These are phyloP conservation scores for Pythium volutum DNA, from an alignment of 352 stramenopile genomes.

Conservation along the genomic window DNA sequence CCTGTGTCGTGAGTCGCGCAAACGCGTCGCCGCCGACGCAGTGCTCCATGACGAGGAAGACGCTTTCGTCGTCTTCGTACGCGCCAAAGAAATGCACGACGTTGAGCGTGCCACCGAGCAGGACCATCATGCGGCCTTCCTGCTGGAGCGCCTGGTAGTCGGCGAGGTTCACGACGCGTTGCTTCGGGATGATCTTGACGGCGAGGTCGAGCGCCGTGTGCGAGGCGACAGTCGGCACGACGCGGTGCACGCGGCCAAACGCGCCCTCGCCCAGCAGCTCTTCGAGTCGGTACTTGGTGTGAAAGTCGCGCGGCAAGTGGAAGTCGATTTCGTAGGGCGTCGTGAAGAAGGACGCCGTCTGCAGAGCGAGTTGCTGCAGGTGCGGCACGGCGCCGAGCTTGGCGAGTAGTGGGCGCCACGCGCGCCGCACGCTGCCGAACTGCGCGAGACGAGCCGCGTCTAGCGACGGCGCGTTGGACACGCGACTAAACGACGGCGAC, in stretches of 20 bases:
- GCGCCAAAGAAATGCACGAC: conserved; percentile 82
- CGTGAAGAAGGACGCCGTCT: conserved; percentile 64
- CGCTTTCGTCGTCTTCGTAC: conserved; percentile 68
- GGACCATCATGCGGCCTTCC: conserved; percentile 71
- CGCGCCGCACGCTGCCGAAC: conserved; percentile 57
- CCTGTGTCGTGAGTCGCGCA: conserved; percentile 31
- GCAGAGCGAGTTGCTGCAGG: conserved; percentile 48
- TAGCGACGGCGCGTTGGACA: conserved; percentile 21
- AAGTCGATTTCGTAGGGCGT: conserved; percentile 64
- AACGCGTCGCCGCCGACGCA: conserved; percentile 68
- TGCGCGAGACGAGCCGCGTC: conserved; percentile 1
- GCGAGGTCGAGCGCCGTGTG: conserved; percentile 46
- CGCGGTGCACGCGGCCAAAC: conserved; percentile 64
- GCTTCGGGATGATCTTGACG: conserved; percentile 78
- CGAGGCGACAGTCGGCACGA: conserved; percentile 24
- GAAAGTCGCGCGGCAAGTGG: conserved; percentile 50
- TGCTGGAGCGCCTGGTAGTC: conserved; percentile 69
- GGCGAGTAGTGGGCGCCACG: conserved; percentile 49
- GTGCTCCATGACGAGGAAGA: conserved; percentile 81
- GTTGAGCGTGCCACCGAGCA: conserved; percentile 75
- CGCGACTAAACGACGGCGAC: conserved; percentile 22
- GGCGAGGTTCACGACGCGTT: conserved; percentile 47
- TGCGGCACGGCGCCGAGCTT: conserved; percentile 36
- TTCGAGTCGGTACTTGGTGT: conserved; percentile 43
- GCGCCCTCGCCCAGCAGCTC: conserved; percentile 68